A percentile compares a stretch with the other conserved stretches of the same genome.
phyloP scores from a whole-genome alignment of 495 filamentous ascomycete species.

The Xylaria intraflava region DNA sequence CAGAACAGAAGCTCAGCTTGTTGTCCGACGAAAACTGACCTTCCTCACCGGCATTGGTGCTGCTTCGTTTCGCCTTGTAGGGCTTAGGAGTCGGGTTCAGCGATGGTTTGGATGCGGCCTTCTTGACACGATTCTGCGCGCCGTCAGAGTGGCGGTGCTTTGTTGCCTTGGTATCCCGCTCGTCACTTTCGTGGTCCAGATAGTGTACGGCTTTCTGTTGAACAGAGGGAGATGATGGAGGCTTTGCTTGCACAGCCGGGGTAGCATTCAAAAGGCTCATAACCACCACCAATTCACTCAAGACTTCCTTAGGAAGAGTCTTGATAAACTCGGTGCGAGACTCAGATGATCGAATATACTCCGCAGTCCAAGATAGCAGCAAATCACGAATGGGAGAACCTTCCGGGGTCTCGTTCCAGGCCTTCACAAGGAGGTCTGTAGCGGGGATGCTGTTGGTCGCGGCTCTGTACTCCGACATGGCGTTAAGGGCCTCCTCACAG shows the following conservation, averaged over 20 bases:
- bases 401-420: constrained; percentile 49
- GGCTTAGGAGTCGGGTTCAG: constrained; percentile 24
- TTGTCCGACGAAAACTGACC: constrained; percentile 32
- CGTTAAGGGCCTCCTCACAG: constrained; percentile 44
- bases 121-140: constrained; percentile 25
- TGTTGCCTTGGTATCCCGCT: constrained; percentile 26
- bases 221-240: constrained; percentile 11
- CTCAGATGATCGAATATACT: constrained; percentile 48
- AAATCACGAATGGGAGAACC: constrained; percentile 48
- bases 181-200: constrained; percentile 23
- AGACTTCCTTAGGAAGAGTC: constrained; percentile 47
- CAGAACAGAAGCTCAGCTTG: constrained; percentile 46
- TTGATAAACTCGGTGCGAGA: constrained; percentile 44
- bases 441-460: constrained; percentile 44
- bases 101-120: constrained; percentile 17
- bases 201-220: constrained; percentile 35
- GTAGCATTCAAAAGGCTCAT: constrained; percentile 43
- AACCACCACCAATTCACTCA: constrained; percentile 50
- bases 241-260: constrained; percentile 23
- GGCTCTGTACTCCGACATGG: constrained; percentile 45
- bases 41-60: constrained; percentile 11
- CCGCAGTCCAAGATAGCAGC: constrained; percentile 49
- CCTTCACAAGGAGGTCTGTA: constrained; percentile 45
- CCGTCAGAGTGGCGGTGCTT: constrained; percentile 34
- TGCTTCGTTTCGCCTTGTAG: constrained; percentile 24